phyloP scores from a whole-genome alignment of 2,329 filamentous ascomycete species.

The Exophiala sp. region DNA sequence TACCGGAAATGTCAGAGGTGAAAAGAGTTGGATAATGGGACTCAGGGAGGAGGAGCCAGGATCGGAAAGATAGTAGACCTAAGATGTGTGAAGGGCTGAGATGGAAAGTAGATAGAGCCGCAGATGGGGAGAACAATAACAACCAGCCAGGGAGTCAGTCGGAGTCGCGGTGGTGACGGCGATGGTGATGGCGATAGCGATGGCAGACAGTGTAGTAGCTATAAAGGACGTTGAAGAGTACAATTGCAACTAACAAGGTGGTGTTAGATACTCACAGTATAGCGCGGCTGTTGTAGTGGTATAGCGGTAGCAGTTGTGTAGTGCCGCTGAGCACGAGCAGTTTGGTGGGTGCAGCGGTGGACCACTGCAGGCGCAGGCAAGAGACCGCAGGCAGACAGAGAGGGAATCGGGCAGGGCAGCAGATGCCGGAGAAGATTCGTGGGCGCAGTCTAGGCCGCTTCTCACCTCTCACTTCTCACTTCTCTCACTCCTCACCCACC shows the following conservation, averaged over 20 bases:
- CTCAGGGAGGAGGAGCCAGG: neutral
- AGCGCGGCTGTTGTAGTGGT: no score
- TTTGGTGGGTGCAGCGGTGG: no score
- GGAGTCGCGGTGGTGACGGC: neutral
- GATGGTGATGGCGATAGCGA: neutral
- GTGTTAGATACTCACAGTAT: no score
- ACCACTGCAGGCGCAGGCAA: neutral
- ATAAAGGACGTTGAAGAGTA: neutral
- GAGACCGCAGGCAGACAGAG: neutral
- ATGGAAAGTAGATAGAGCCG: neutral
- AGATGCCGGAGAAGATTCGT: neutral
- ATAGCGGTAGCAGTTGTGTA: no score
- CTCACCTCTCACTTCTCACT: neutral
- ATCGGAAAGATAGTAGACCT: neutral
- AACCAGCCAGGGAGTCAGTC: neutral
- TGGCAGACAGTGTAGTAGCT: neutral
- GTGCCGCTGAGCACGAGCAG: no score
- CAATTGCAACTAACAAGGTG: no score
- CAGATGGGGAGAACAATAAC: neutral
- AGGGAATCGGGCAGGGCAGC: no score
- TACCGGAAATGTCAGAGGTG: slow-evolving; percentile 23
- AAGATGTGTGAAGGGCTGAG: neutral
- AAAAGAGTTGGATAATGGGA: slow-evolving; percentile 2
- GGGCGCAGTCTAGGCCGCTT: neutral
- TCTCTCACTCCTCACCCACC: neutral